Percentiles rank a stretch among this genome's conserved stretches.
phyloP scores from a whole-genome alignment of 2,329 filamentous ascomycete genomes.

The Colletotrichum euphorbiae region DNA sequence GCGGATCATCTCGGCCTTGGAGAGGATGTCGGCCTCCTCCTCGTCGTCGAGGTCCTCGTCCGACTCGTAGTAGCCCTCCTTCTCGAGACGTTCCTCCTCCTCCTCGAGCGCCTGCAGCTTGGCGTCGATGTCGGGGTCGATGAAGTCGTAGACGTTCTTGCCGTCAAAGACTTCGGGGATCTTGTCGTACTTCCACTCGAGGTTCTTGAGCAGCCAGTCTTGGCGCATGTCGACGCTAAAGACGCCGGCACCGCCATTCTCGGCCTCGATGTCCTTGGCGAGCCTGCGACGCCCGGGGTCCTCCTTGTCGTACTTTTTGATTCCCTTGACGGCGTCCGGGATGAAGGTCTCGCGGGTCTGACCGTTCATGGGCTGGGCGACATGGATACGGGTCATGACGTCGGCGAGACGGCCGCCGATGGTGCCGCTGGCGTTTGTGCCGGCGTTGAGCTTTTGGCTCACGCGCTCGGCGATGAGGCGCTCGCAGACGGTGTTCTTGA shows the following conservation, averaged over 20 bases:
- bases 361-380: constrained; percentile 91
- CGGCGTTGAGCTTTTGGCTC: constrained; percentile 94
- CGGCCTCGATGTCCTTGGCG: constrained; percentile 88
- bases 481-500: constrained; percentile 96
- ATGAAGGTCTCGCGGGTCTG: constrained; percentile 85
- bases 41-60: constrained; percentile 86
- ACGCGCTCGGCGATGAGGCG: constrained; percentile 92
- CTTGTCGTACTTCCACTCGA: constrained; percentile 96
- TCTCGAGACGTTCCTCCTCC: constrained; percentile 92
- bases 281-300: constrained; percentile 87
- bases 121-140: constrained; percentile 95
- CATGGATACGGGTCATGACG: constrained; percentile 93
- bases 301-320: constrained; percentile 89
- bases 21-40: constrained; percentile 86
- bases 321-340: constrained; percentile 82
- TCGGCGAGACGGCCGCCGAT: constrained; percentile 87
- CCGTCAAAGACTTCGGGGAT: constrained; percentile 95
- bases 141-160: constrained; percentile 97
- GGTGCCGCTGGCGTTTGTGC: constrained; percentile 79
- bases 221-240: constrained; percentile 93
- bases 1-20: constrained; percentile 94
- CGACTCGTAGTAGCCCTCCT: constrained; percentile 93
- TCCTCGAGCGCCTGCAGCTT: constrained; percentile 93
- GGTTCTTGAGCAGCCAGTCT: constrained; percentile 87
- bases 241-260: constrained; percentile 94